A percentile compares a stretch with the other conserved stretches of the same genome.
Evolutionary conservation across 352 stramenopile species (phyloP).

Genomic region (Pythium utonaiense): DNA sequence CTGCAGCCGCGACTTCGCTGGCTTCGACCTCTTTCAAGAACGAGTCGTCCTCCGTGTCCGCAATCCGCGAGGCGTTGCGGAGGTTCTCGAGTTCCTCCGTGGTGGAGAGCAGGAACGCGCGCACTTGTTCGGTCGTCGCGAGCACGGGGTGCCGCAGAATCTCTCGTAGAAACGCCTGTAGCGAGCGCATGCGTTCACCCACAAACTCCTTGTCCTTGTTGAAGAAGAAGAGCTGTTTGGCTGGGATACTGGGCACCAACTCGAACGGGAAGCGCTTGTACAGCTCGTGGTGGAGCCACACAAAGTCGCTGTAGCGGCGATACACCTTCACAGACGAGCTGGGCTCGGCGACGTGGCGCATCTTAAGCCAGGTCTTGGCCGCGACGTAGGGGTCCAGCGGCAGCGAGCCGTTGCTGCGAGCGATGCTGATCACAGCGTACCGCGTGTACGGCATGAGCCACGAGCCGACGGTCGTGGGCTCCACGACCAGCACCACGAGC

Average conservation of each 20-base stretch:
- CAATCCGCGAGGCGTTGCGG: constrained; percentile 39
- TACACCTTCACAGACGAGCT: constrained; percentile 82
- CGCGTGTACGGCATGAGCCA: constrained; percentile 83
- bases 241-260: constrained; percentile 67
- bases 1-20: constrained; percentile 25
- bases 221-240: constrained; percentile 82
- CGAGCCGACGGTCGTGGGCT: constrained; percentile 74
- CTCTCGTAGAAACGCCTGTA: constrained; percentile 78
- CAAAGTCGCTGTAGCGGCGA: constrained; percentile 83
- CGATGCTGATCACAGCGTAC: constrained; percentile 79
- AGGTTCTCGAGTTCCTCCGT: constrained; percentile 81
- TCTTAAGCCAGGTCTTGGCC: constrained; percentile 73
- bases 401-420: constrained; percentile 35
- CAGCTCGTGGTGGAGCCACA: constrained; percentile 74
- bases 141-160: constrained; percentile 66
- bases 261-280: constrained; percentile 67
- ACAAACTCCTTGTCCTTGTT: constrained; percentile 88
- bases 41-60: constrained; percentile 41
- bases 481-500: constrained; percentile 77
- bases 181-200: constrained; percentile 69
- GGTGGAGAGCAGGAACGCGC: constrained; percentile 70
- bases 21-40: constrained; percentile 38
- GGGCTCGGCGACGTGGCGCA: constrained; percentile 65
- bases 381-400: constrained; percentile 62
- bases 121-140: constrained; percentile 63